These are phyloP conservation scores for Gryganskiella cystojenkinii DNA, from an alignment of 192 early-diverging fungal genomes.

Conservation along the genomic window DNA sequence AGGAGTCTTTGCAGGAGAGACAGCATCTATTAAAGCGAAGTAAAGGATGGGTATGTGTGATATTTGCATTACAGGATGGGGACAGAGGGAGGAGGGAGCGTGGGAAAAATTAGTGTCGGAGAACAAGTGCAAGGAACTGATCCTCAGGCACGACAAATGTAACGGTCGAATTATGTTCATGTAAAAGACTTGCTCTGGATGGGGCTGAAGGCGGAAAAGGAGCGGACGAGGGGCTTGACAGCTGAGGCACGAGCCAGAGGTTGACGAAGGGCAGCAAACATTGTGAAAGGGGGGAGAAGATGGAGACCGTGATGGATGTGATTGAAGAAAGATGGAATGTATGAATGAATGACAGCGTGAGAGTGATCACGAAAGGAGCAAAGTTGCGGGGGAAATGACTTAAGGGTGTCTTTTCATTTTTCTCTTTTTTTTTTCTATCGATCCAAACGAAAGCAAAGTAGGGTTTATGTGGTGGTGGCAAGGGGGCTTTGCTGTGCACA, in stretches of 20 bases:
- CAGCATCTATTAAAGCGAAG: conserved; percentile 28
- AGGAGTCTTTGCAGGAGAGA: conserved; percentile 32
- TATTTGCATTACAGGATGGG: no score
- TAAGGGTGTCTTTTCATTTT: no score
- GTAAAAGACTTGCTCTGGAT: conserved; percentile 34
- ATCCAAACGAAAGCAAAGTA: no score
- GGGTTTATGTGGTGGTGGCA: no score
- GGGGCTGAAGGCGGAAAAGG: conserved; percentile 43
- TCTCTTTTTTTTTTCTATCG: no score
- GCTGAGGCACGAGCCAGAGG: conserved; percentile 49
- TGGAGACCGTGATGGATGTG: no score
- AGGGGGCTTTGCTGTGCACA: no score
- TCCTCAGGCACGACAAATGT: conserved; percentile 32
- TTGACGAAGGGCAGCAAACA: conserved; percentile 53
- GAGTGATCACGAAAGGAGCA: not conserved
- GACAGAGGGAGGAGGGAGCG: not conserved
- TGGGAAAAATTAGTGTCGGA: not conserved
- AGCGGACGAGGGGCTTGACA: conserved; percentile 36
- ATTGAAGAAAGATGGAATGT: conserved; percentile 2
- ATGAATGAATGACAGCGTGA: not conserved
- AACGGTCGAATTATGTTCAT: conserved; percentile 1
- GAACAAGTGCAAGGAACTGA: not conserved
- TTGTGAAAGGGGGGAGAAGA: conserved; percentile 2
- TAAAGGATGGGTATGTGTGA: not conserved
- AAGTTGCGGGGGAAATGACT: no score